Evolutionary conservation across 441 rosid species (phyloP), one percentile per base, ranked within the genome.

Genomic region (Hypseocharis bilobata): DNA sequence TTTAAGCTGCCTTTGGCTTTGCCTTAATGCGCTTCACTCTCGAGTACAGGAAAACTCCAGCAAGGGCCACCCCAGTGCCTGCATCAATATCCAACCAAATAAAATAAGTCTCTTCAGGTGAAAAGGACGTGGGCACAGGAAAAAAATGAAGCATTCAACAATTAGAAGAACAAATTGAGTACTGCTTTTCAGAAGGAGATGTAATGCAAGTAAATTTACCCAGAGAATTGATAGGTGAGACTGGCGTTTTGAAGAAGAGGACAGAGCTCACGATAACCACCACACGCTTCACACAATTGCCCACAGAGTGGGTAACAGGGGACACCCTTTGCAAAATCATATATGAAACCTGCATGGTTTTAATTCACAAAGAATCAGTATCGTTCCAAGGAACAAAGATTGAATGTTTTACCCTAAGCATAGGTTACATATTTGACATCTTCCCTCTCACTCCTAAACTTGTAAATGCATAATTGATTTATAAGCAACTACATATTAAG

Each of bases 251-350:
- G 81, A 91, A 91, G 88, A 93, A 84, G 71, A 93, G 3, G 38
- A 91, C 97, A 17, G 99, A 91, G 93, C 99, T 91, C 75, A 91
- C 96, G 8, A 93, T 91, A 76, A 93, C 99, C 68, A 87, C 99
- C 45, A 93, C 99, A 62, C 97, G 85, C 91, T 93, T 93, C 82
- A 93, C 97, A n/a, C 99, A 93, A 70, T 93, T 91, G 55, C 97
- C 99, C 4, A 93, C 99, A 0, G 99, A 93, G 78, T 93, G 99
- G 28, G 96, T 88, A 61, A 93, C 99, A 7, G 99, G 99, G 61
- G 97, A 91, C 70, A 93, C 97, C 80, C 99, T 89, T 74, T 87
- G 85, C 74, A 93, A 63, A 67, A 93, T 91, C 97, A 93, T 91
- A 63, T 91, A 93, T 0, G 99, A 91, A 62, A 93, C 96, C 98